Evolutionary conservation across 805 yeast species (phyloP).

Genomic region (Saturnispora saitoi): DNA sequence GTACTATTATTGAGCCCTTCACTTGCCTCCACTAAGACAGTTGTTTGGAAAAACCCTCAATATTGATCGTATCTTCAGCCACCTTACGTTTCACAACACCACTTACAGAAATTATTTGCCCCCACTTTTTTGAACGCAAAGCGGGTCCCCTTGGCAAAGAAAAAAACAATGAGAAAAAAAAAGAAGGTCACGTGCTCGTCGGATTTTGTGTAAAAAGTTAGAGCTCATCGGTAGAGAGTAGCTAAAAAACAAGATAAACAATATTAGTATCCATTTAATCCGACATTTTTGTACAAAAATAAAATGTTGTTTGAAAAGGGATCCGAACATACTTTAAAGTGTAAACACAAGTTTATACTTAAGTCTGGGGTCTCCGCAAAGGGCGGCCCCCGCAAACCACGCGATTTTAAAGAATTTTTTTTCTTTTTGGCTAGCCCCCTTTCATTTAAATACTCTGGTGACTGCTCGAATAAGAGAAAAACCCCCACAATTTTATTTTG

Average conservation of each 20-base stretch:
- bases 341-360: background rate
- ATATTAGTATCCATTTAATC: background rate
- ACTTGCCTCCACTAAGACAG: too few relatives aligned
- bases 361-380: constrained; percentile 1
- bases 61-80: too few relatives aligned
- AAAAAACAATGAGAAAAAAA: background rate
- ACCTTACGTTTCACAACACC: too few relatives aligned
- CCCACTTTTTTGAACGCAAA: too few relatives aligned
- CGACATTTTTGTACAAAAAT: background rate
- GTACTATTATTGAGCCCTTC: too few relatives aligned
- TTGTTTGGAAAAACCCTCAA: too few relatives aligned
- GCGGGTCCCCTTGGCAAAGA: background rate
- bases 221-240: background rate
- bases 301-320: too few relatives aligned
- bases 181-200: background rate
- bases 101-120: background rate
- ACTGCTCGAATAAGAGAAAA: too few relatives aligned
- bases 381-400: background rate
- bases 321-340: background rate
- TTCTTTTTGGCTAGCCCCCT: background rate
- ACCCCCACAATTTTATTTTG: too few relatives aligned
- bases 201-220: background rate
- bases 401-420: background rate
- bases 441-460: background rate
- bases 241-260: background rate